Percentiles rank a stretch among this genome's conserved stretches.
phyloP scores from a whole-genome alignment of 2,329 filamentous ascomycete species.

The Hortaea werneckii region DNA sequence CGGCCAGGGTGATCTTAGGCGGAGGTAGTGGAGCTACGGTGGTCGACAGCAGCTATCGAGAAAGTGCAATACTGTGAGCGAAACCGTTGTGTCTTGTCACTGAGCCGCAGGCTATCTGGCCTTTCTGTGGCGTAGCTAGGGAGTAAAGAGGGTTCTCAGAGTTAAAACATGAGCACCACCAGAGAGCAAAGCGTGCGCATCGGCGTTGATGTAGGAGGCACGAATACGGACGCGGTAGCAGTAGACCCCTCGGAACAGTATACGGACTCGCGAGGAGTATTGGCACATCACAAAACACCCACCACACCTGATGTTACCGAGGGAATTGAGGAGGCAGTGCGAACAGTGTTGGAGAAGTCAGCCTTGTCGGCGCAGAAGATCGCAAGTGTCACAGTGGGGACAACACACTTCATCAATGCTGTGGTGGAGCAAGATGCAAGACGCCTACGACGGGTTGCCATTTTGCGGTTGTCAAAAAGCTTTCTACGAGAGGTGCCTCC shows the following conservation, averaged over 20 bases:
- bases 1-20: no score
- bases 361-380: constrained; percentile 22
- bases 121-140: background rate
- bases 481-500: constrained; percentile 23
- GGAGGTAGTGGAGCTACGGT: no score
- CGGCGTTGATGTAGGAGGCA: constrained; percentile 35
- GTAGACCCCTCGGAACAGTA: constrained; percentile 21
- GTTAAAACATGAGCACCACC: background rate
- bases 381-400: constrained; percentile 40
- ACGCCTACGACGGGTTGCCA: constrained; percentile 42
- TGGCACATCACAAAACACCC: constrained; percentile 29
- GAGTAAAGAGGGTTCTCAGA: background rate
- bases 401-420: constrained; percentile 34
- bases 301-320: constrained; percentile 32
- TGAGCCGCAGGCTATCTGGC: no score
- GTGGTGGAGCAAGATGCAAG: constrained; percentile 31
- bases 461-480: constrained; percentile 33
- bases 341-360: constrained; percentile 26
- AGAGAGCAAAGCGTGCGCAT: constrained; percentile 27
- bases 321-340: constrained; percentile 32
- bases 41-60: no score
- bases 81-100: no score
- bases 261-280: constrained; percentile 16
- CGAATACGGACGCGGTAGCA: constrained; percentile 27
- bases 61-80: no score